Evolutionary conservation across 805 yeast species (phyloP).

Genomic region (Metschnikowia noctiluminum): DNA sequence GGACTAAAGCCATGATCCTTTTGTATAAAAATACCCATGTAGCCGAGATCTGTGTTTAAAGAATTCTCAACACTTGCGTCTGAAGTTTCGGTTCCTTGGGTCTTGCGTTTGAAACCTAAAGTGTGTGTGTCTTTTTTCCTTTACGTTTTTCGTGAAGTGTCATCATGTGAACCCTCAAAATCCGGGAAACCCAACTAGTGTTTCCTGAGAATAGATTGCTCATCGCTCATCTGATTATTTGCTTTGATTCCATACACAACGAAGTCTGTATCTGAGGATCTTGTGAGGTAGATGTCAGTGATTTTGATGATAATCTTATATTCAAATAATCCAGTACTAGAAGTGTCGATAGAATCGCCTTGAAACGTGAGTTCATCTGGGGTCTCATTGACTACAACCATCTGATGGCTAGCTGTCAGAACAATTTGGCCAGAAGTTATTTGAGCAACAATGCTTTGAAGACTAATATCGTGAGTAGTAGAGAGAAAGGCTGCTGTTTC

Average conservation of each 20-base stretch:
- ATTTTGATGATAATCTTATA: not conserved
- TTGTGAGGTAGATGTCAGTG: not conserved
- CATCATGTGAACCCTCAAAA: too few species aligned
- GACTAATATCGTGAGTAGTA: not conserved
- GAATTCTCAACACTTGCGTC: not conserved
- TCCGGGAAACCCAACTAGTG: not conserved
- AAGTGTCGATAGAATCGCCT: not conserved
- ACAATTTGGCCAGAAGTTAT: not conserved
- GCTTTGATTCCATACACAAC: too few species aligned
- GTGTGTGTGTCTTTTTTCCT: too few species aligned
- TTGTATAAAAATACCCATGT: not conserved
- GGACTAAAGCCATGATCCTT: not conserved
- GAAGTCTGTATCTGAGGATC: not conserved
- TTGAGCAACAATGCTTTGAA: not conserved
- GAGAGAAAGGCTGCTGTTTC: not conserved
- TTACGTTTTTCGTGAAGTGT: too few species aligned
- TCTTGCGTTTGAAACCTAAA: not conserved
- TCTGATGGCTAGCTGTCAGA: not conserved
- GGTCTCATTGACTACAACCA: conserved; percentile 2
- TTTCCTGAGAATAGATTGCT: not conserved
- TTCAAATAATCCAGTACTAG: not conserved
- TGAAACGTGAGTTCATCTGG: not conserved
- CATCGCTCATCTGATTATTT: not conserved
- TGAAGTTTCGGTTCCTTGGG: not conserved
- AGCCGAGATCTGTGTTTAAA: not conserved